Evolutionary conservation across 331 rosid species (phyloP).

Genomic region (Malus hybrid): DNA sequence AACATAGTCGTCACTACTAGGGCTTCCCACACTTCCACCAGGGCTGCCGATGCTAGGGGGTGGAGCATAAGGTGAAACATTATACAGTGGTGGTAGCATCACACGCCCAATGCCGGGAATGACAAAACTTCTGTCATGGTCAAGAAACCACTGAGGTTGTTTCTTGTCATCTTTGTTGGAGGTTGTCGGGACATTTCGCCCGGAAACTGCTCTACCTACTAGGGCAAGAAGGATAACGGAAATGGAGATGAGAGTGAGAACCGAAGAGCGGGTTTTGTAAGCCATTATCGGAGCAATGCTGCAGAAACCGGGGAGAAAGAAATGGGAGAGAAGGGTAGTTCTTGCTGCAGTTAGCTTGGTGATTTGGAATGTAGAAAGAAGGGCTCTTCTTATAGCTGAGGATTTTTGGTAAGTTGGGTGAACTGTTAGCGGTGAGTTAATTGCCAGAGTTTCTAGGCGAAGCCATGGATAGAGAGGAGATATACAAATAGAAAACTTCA

Average conservation of each 20-base stretch:
- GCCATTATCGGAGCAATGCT: slow-evolving; percentile 12
- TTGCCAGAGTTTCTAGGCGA: not conserved
- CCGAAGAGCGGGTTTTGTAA: slow-evolving; percentile 4
- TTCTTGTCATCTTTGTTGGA: slow-evolving; percentile 13
- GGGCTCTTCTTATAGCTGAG: slow-evolving; percentile 18
- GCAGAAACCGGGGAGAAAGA: not conserved
- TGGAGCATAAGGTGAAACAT: too few species aligned
- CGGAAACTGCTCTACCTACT: slow-evolving; percentile 9
- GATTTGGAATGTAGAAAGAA: slow-evolving; percentile 9
- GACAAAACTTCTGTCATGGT: slow-evolving; percentile 20
- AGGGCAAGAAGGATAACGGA: slow-evolving; percentile 8
- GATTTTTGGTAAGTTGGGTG: slow-evolving; percentile 19
- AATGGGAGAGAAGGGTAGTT: not conserved
- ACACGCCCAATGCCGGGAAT: slow-evolving; percentile 35
- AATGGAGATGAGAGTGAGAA: slow-evolving; percentile 8
- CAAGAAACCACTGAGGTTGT: slow-evolving; percentile 23
- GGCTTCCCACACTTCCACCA: not conserved
- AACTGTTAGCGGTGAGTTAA: slow-evolving; percentile 55
- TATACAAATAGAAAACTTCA: not conserved
- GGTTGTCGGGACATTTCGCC: not conserved
- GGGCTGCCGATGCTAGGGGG: not conserved
- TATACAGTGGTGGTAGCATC: slow-evolving; percentile 9
- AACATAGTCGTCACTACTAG: not conserved
- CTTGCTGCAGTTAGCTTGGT: slow-evolving; percentile 4
- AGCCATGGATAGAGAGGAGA: not conserved